Conservation (phyloP, 2,329 filamentous ascomycete genomes). For the Ophiostoma populinum region DNA sequence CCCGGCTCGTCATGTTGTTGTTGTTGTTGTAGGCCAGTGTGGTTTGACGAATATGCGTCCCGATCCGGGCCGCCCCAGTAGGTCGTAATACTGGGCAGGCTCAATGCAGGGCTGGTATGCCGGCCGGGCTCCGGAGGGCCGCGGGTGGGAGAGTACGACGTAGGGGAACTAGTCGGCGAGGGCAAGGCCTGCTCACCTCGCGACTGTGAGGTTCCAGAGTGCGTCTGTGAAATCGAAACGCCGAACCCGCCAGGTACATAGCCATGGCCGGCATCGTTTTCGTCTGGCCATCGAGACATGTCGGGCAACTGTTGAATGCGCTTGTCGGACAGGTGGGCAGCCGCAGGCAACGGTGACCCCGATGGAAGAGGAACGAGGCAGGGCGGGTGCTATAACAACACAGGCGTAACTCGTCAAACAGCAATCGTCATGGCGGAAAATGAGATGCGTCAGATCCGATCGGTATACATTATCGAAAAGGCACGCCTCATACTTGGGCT, state of each 20-base stretch:
- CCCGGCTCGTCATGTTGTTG: slow-evolving; percentile 19
- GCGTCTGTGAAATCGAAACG: not conserved
- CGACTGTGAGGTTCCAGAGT: not conserved
- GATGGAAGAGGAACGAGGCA: too few relatives aligned
- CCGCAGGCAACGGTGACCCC: not conserved
- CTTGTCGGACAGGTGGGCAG: too few relatives aligned
- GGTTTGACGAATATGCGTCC: too few relatives aligned
- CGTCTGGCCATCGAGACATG: slow-evolving; percentile 16
- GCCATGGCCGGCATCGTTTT: slow-evolving; percentile 5
- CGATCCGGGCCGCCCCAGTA: slow-evolving; percentile 39
- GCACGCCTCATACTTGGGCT: too few relatives aligned
- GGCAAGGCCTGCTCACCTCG: slow-evolving; percentile 8
- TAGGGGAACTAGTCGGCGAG: not conserved
- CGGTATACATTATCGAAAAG: too few relatives aligned
- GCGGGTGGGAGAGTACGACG: slow-evolving; percentile 10
- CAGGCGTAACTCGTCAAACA: too few relatives aligned
- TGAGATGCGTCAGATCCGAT: too few relatives aligned
- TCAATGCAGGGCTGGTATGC: slow-evolving; percentile 20
- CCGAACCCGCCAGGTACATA: not conserved
- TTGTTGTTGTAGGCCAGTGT: slow-evolving; percentile 18
- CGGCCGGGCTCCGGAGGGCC: too few relatives aligned
- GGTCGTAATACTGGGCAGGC: slow-evolving; percentile 27
- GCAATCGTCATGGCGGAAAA: too few relatives aligned
- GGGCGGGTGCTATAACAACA: too few relatives aligned
- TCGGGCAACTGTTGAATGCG: too few relatives aligned